Percentiles rank a stretch among this genome's conserved stretches.
phyloP scores from a whole-genome alignment of 306 rosid genomes.

The Gleditsia sinensis region DNA sequence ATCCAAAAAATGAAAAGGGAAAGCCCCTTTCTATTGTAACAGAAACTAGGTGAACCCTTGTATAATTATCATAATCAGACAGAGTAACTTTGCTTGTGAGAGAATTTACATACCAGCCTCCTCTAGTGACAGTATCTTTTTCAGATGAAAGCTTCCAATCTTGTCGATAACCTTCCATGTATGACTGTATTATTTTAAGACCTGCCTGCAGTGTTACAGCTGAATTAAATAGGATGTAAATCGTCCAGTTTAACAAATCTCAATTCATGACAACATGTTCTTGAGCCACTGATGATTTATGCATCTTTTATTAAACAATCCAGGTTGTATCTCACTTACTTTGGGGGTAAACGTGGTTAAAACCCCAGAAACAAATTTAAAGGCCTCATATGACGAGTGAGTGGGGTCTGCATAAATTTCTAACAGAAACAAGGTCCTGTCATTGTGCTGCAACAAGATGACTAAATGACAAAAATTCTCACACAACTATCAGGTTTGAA shows the following conservation, averaged over 20 bases:
- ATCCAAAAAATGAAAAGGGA: neutral
- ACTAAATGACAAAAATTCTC: constrained; percentile 17
- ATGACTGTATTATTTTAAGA: constrained; percentile 74
- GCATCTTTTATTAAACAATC: neutral
- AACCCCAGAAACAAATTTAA: constrained; percentile 77
- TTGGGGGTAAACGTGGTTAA: constrained; percentile 85
- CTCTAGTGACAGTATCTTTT: constrained; percentile 71
- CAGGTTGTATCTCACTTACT: constrained; percentile 41
- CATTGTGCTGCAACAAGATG: constrained; percentile 31
- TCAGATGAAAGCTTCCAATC: constrained; percentile 93
- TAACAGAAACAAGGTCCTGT: constrained; percentile 43
- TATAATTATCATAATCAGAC: neutral
- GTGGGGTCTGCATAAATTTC: constrained; percentile 87
- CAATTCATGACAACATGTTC: constrained; percentile 11
- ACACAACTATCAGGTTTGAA: constrained; percentile 6
- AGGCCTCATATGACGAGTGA: constrained; percentile 81
- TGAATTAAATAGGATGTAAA: constrained; percentile 27
- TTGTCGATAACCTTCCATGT: constrained; percentile 93
- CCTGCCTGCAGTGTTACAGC: constrained; percentile 64
- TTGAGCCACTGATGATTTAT: neutral
- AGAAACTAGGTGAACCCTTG: neutral
- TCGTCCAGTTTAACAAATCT: constrained; percentile 18
- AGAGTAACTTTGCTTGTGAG: constrained; percentile 1
- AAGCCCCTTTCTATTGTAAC: neutral
- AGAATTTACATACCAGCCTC: constrained; percentile 74